Evolutionary conservation across 495 filamentous ascomycete genomes (phyloP).

Genomic region (Lasiosphaeria hispida): DNA sequence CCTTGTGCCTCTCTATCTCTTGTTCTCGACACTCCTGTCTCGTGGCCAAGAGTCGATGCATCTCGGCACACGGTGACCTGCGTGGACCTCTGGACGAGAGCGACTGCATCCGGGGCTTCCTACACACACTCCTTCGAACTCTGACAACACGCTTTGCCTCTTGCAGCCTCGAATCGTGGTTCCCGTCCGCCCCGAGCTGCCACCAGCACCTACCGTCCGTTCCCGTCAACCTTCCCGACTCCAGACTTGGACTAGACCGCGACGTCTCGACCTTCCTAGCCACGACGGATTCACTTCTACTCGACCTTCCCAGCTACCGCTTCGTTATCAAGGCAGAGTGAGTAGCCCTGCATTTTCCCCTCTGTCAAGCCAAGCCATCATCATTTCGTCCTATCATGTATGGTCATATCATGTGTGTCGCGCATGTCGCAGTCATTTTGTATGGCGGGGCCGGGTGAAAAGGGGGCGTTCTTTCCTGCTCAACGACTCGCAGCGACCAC

Average conservation of each 20-base stretch:
- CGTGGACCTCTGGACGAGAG: constrained; percentile 1
- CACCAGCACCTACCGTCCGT: constrained; percentile 1
- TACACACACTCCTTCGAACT: neutral
- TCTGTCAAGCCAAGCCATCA: too few relatives aligned
- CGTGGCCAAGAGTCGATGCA: neutral
- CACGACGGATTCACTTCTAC: constrained; percentile 3
- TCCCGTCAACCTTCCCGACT: neutral
- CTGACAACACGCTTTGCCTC: neutral
- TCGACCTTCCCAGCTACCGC: neutral
- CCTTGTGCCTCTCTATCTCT: neutral
- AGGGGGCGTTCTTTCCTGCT: too few relatives aligned
- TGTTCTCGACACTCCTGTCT: neutral
- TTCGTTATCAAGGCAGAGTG: too few relatives aligned
- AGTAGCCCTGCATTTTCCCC: too few relatives aligned
- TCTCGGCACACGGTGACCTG: neutral
- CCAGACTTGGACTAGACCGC: neutral
- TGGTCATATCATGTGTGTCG: too few relatives aligned
- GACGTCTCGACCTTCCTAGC: too few relatives aligned
- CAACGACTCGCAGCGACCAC: too few relatives aligned
- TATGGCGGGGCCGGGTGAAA: too few relatives aligned
- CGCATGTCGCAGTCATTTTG: too few relatives aligned
- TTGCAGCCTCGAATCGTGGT: neutral
- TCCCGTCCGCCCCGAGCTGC: constrained; percentile 1
- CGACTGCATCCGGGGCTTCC: neutral
- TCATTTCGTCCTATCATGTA: too few relatives aligned